Conservation (phyloP, 345 rosid genomes). For the Limnanthes douglasii region DNA sequence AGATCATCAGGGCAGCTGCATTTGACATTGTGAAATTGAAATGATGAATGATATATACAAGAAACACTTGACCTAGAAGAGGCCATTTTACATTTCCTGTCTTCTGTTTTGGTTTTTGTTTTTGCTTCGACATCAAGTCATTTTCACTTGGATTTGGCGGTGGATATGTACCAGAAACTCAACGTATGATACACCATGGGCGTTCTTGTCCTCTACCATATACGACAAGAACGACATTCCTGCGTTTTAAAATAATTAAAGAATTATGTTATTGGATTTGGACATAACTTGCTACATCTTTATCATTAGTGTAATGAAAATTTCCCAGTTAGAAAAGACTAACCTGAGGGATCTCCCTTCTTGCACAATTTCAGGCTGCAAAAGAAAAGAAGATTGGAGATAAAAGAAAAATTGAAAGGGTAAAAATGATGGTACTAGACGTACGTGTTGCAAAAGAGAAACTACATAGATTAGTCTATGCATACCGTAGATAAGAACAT, state of each 20-base stretch:
- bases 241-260: slow-evolving; percentile 11
- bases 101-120: too few species aligned
- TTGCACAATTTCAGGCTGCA: slow-evolving; percentile 74
- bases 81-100: too few species aligned
- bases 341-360: slow-evolving; percentile 90
- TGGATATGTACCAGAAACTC: slow-evolving; percentile 84
- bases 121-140: too few species aligned
- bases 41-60: too few species aligned
- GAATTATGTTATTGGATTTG: not conserved
- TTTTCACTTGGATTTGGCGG: slow-evolving; percentile 82
- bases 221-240: slow-evolving; percentile 64
- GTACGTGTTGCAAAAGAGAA: not conserved
- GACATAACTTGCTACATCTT: too few species aligned
- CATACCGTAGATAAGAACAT: slow-evolving; percentile 70
- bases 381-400: slow-evolving; percentile 3
- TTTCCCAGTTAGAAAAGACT: slow-evolving; percentile 10
- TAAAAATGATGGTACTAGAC: not conserved
- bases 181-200: slow-evolving; percentile 60
- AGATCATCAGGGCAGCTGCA: too few species aligned
- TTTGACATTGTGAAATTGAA: too few species aligned
- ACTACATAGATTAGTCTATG: not conserved
- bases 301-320: slow-evolving; percentile 3
- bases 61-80: too few species aligned
- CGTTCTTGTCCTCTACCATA: slow-evolving; percentile 77
- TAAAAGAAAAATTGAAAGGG: slow-evolving; percentile 2